Base-by-base conservation (phyloP, 2,329 filamentous ascomycete species). In the Monilinia fructigena region DNA sequence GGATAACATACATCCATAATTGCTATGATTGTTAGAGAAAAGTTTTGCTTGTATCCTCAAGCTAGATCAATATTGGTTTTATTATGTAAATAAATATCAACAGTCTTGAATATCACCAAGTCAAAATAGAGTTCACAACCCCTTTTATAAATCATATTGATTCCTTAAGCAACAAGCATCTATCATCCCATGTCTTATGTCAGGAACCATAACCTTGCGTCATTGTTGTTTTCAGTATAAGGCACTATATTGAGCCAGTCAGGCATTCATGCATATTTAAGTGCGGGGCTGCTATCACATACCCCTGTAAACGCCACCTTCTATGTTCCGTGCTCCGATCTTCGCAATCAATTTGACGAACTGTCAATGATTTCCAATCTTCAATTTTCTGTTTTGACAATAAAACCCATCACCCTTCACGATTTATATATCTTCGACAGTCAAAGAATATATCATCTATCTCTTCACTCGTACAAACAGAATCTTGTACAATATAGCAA, bases 361-460 rank as follows among this genome's bases (percentile, higher is more conserved):
- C 61, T 65, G 63, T 47, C 45, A 66, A 66, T 66, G 40, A 45
- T 61, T 42, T 54, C 31, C 48, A 64, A 61, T 66, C 52, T 61
- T 65, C 20, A 23, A 47, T 28, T 54, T 50, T 60, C 54, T 50
- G 28, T 60, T 4, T 35, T 18, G 45, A 50, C 50, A 38, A n/a
- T 20, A n/a, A 23, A 4, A 23, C 18, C 45, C 38, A 35, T 54
- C 40, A 40, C 48, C 38, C 23, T 53, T 35, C 20, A 4, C 4
- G 12, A 60, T 53, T 18, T 23, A 18, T 8, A 20, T 45, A 60
- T 23, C 23, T 53, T 31, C 53, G 31, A 28, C 16, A 45, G 18
- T 16, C 4, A 12, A 10, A 40, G 4, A 31, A 6, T 18, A n/a
- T n/a, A 48, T 35, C 7, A 20, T 55, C 28, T 8, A 2, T 18